Evolutionary conservation across 2,329 filamentous ascomycete species (phyloP).

Genomic region (Endocalyx cinctus): DNA sequence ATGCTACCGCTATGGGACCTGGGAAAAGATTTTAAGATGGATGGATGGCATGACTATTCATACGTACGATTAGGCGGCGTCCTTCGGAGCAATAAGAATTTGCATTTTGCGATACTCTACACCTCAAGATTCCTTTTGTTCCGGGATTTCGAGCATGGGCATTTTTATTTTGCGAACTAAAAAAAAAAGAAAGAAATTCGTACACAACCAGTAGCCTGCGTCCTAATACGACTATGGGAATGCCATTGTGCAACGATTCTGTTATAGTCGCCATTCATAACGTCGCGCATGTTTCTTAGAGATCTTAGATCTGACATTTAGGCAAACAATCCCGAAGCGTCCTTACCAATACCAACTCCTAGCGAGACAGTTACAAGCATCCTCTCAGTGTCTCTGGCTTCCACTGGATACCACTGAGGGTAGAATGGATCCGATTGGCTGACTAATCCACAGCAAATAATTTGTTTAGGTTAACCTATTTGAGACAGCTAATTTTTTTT

Average conservation of each 20-base stretch:
- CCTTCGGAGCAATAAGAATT: conserved; percentile 10
- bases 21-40: too few species aligned
- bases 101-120: conserved; percentile 15
- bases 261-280: too few species aligned
- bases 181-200: conserved; percentile 18
- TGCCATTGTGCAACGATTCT: neutral
- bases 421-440: neutral
- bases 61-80: conserved; percentile 8
- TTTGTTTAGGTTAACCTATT: too few species aligned
- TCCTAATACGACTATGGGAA: conserved; percentile 4
- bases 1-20: too few species aligned
- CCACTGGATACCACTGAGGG: neutral
- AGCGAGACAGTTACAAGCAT: too few species aligned
- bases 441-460: neutral
- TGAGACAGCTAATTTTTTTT: conserved; percentile 2
- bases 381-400: too few species aligned
- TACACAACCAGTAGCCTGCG: conserved; percentile 11
- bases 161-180: conserved; percentile 23
- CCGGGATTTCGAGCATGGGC: conserved; percentile 22
- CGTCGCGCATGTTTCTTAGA: too few species aligned
- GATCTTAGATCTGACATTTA: too few species aligned
- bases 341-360: too few species aligned
- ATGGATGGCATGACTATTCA: conserved; percentile 11
- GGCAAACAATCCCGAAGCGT: too few species aligned
- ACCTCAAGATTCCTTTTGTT: conserved; percentile 20